A percentile compares a stretch with the other conserved stretches of the same genome.
Conservation (phyloP, 202 grass and related monocot species). For the Panicum hallii region DNA sequence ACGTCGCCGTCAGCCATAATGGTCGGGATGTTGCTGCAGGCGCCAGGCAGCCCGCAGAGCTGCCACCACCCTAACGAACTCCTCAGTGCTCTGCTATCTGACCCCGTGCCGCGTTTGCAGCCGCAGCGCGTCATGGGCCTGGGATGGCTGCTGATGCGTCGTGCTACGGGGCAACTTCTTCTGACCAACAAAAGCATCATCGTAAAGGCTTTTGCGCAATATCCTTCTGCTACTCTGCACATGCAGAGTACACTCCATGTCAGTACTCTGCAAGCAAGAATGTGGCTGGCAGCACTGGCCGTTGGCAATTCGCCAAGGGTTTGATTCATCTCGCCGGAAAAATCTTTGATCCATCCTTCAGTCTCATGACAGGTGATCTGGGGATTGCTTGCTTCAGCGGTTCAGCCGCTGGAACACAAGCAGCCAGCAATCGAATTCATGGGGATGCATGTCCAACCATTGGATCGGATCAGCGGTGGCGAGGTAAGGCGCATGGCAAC, state of each 20-base stretch:
- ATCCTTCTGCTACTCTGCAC: constrained; percentile 37
- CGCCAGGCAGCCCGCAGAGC: background rate
- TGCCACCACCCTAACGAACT: constrained; percentile 32
- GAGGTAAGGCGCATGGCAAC: constrained; percentile 14
- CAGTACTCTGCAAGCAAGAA: constrained; percentile 4
- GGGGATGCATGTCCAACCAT: background rate
- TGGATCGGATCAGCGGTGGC: background rate
- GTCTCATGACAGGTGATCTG: background rate
- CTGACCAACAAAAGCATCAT: no score
- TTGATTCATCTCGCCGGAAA: background rate
- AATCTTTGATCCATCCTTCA: background rate
- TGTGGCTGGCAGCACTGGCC: constrained; percentile 2
- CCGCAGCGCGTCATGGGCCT: constrained; percentile 38
- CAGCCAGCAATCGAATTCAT: no score
- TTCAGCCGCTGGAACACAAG: background rate
- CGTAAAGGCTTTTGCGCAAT: background rate
- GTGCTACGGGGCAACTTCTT: background rate
- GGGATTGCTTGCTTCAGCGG: constrained; percentile 1
- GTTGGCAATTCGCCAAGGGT: background rate
- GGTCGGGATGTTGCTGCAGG: constrained; percentile 30
- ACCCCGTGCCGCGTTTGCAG: constrained; percentile 36
- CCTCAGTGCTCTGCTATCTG: background rate
- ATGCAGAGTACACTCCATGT: constrained; percentile 1
- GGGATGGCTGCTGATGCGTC: constrained; percentile 25
- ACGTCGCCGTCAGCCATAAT: constrained; percentile 30